A percentile compares a stretch with the other conserved stretches of the same genome.
Conservation (phyloP, 768 basidiomycete genomes). For the Rhodocollybia butyracea region DNA sequence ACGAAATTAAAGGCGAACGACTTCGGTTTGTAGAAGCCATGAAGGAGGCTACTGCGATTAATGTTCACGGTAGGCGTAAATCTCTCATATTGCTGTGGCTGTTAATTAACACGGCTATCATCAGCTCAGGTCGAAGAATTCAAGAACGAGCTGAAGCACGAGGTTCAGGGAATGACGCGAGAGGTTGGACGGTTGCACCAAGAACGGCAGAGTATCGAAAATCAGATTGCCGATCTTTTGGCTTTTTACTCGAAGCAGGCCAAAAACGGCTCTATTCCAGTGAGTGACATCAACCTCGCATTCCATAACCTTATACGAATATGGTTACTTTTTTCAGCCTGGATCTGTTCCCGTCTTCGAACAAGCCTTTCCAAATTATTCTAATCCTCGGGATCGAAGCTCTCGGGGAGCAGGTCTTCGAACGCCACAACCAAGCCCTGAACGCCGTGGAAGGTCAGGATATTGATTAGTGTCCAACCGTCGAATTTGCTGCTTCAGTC, state of each 20-base stretch:
- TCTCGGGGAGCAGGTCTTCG: conserved; percentile 2
- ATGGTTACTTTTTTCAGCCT: not conserved
- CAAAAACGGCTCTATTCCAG: conserved; percentile 31
- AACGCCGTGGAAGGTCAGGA: not conserved
- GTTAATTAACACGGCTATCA: conserved; percentile 8
- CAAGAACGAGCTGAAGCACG: conserved; percentile 73
- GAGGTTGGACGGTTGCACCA: conserved; percentile 68
- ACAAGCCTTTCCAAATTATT: not conserved
- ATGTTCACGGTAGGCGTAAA: conserved; percentile 61
- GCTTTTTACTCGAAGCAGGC: conserved; percentile 65
- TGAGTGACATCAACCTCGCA: not conserved
- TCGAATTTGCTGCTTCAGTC: not conserved
- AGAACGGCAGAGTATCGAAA: conserved; percentile 63
- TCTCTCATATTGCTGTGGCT: not conserved
- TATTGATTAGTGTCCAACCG: not conserved
- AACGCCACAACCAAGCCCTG: conserved; percentile 1
- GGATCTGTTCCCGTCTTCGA: not conserved
- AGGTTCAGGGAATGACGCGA: conserved; percentile 70
- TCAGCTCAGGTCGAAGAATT: conserved; percentile 85
- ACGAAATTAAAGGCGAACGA: conserved; percentile 83
- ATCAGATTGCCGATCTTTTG: conserved; percentile 71
- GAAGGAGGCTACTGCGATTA: conserved; percentile 88
- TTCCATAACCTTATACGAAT: not conserved
- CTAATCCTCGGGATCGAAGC: not conserved
- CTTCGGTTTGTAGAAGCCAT: conserved; percentile 91